Conservation (phyloP, 768 basidiomycete genomes). For the Lentinula sp. region DNA sequence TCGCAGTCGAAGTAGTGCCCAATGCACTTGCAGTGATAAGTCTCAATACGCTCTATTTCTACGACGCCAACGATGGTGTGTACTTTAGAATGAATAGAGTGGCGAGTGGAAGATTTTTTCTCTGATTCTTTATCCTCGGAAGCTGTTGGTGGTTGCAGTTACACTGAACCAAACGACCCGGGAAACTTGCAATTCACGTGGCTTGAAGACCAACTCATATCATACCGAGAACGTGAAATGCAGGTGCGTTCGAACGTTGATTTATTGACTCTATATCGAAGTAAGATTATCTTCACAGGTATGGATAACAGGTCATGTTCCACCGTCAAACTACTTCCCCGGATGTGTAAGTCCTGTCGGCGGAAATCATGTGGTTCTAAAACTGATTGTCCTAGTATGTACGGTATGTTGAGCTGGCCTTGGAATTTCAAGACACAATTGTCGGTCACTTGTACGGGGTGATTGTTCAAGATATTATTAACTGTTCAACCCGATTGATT, state of each 20-base stretch:
- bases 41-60: slow-evolving; percentile 89
- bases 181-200: slow-evolving; percentile 87
- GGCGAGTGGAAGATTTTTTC: background rate
- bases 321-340: slow-evolving; percentile 79
- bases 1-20: slow-evolving; percentile 72
- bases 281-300: slow-evolving; percentile 26
- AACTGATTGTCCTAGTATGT: slow-evolving; percentile 37
- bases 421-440: slow-evolving; percentile 71
- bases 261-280: slow-evolving; percentile 1
- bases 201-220: slow-evolving; percentile 78
- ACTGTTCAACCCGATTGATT: slow-evolving; percentile 15
- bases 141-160: slow-evolving; percentile 77
- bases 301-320: slow-evolving; percentile 74
- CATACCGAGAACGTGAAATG: slow-evolving; percentile 64
- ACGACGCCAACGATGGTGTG: slow-evolving; percentile 81
- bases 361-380: slow-evolving; percentile 1
- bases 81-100: background rate
- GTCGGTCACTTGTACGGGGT: slow-evolving; percentile 83
- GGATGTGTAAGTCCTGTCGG: slow-evolving; percentile 63
- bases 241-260: slow-evolving; percentile 40
- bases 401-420: slow-evolving; percentile 67
- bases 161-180: slow-evolving; percentile 63
- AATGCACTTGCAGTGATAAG: slow-evolving; percentile 72
- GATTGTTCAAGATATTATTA: slow-evolving; percentile 6
- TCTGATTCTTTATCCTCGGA: background rate